Evolutionary conservation across 768 basidiomycete genomes (phyloP).

Genomic region (Russula dissimulans): DNA sequence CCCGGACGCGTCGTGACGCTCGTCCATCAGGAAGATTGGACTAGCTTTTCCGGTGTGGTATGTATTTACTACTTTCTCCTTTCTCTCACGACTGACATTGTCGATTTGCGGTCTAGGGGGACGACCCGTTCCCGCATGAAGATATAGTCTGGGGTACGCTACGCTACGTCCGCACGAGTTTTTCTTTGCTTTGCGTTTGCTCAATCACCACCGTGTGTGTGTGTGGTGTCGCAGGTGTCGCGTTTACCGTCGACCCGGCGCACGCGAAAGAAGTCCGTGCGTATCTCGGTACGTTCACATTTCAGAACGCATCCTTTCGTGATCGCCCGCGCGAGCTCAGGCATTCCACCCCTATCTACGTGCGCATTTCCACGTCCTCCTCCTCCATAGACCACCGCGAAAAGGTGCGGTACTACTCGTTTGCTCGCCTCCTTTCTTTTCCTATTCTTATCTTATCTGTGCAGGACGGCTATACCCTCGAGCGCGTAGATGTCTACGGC

Average conservation of each 20-base stretch:
- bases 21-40: conserved; percentile 85
- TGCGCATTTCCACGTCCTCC: conserved; percentile 2
- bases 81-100: neutral
- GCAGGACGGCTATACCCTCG: conserved; percentile 87
- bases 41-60: conserved; percentile 58
- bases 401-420: conserved; percentile 40
- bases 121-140: conserved; percentile 52
- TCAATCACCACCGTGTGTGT: too few species aligned
- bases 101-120: conserved; percentile 30
- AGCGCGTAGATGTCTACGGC: conserved; percentile 65
- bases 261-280: conserved; percentile 70
- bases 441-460: neutral
- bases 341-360: too few species aligned
- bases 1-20: conserved; percentile 90
- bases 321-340: too few species aligned
- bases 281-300: conserved; percentile 54
- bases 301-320: too few species aligned
- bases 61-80: conserved; percentile 18
- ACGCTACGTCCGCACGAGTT: neutral
- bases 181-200: neutral
- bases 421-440: neutral
- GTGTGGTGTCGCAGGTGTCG: conserved; percentile 46
- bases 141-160: conserved; percentile 77
- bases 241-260: conserved; percentile 77
- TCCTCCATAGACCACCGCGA: conserved; percentile 56